phyloP scores from a whole-genome alignment of 1,139 yeast species.

The Hyphopichia khmerensis region DNA sequence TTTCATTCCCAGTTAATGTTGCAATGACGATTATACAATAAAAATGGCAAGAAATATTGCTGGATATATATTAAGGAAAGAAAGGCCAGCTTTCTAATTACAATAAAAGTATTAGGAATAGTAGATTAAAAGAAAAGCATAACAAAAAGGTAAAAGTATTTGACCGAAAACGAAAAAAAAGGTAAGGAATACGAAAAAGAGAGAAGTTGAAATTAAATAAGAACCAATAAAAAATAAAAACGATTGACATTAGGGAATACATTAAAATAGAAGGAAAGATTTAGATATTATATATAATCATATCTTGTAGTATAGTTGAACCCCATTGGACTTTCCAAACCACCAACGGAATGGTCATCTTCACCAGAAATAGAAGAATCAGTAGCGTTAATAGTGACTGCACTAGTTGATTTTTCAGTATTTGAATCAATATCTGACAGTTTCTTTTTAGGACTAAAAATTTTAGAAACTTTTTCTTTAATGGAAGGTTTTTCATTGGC shows the following conservation, averaged over 20 bases:
- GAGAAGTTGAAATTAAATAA: no score
- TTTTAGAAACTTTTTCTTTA: neutral
- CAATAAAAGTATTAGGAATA: neutral
- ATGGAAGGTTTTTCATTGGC: neutral
- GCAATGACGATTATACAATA: no score
- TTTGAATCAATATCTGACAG: neutral
- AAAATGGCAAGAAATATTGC: no score
- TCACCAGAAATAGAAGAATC: conserved; percentile 1
- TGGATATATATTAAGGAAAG: neutral
- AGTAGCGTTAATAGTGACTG: neutral
- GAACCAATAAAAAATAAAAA: no score
- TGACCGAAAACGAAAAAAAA: no score
- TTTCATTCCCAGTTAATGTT: no score
- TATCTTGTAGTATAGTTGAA: conserved; percentile 2
- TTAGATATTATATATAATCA: neutral
- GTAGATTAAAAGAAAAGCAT: no score
- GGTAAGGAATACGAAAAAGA: no score
- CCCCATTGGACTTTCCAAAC: conserved; percentile 3
- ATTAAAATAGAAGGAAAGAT: no score
- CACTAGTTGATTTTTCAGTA: conserved; percentile 1
- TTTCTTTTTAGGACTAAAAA: neutral
- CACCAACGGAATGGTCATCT: neutral
- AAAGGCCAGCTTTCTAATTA: neutral
- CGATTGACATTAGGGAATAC: no score
- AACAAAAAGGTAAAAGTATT: no score